Evolutionary conservation across 177 flowering plant species (phyloP).

Genomic region (Vitis hybrid): DNA sequence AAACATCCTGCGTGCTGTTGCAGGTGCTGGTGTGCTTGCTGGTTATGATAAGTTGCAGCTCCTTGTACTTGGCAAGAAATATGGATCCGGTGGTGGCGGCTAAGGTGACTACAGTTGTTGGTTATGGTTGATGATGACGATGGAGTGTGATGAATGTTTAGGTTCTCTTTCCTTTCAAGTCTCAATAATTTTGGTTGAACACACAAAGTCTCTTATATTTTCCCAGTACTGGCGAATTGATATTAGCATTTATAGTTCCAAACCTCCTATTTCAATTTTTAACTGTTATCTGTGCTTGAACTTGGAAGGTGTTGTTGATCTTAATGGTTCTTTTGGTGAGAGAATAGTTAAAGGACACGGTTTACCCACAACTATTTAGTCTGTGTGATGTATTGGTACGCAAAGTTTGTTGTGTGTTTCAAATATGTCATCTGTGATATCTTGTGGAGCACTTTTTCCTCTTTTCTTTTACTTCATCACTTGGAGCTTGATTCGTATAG

Average conservation of each 20-base stretch:
- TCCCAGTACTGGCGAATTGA: neutral
- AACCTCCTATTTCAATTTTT: neutral
- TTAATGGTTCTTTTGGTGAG: neutral
- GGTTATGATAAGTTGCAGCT: constrained; percentile 87
- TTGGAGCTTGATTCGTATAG: neutral
- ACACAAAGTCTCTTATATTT: neutral
- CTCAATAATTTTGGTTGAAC: constrained; percentile 6
- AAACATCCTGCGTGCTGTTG: constrained; percentile 80
- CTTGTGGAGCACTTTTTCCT: too few relatives aligned
- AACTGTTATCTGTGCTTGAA: neutral
- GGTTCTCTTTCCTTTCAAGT: constrained; percentile 2
- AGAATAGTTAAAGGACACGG: neutral
- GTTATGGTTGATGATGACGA: constrained; percentile 4
- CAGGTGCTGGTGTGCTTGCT: constrained; percentile 89
- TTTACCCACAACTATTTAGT: neutral
- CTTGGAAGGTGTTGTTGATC: neutral
- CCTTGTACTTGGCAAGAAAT: constrained; percentile 72
- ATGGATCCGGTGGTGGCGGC: constrained; percentile 78
- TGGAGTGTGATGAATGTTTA: neutral
- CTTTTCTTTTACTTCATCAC: neutral
- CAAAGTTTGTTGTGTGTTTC: neutral
- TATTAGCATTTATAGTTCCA: neutral
- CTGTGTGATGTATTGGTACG: neutral
- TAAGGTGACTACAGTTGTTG: constrained; percentile 9
- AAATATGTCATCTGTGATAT: neutral